Base-by-base conservation (phyloP, 2,329 filamentous ascomycete genomes). In the Tolypocladium sp. region DNA sequence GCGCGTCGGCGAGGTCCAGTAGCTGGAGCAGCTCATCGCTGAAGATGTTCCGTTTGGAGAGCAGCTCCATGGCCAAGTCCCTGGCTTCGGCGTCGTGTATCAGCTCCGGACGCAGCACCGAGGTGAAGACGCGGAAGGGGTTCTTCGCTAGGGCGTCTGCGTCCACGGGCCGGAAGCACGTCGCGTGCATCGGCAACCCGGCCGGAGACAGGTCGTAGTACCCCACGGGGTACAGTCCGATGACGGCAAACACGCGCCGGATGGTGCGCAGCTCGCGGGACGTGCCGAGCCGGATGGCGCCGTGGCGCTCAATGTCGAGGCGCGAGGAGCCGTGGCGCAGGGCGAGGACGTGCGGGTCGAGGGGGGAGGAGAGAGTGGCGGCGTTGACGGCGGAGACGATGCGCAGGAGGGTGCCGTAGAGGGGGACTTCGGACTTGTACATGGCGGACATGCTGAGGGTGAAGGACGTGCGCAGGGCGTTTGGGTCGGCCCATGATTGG, bases 391-490 rank as follows among this genome's bases (percentile, higher is more conserved):
- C 25, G n/a, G 56, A 56, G 27, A 67, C 65, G 20, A 67, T 65
- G 33, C 58, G 53, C 10, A 66, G 55, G 1, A 67, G 56, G 33
- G 60, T 49, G n/a, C 64, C 60, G 57, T 67, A 67, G 4, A 65
- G 61, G 3, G 65, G 64, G 4, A 66, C 65, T 25, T 67, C 64
- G 25, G 58, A 30, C 42, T 63, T 63, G 58, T 67, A 67, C 64
- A 67, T 67, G 59, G 60, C 59, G 25, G 65, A 67, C 63, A 67
- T 62, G 59, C 62, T 61, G 13, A 60, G 52, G 4, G 63, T 62
- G 53, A 65, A 65, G 37, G 55, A 41, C 0, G 63, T 64, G 13
- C 65, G 60, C 4, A 62, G 60, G 57, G 61, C 69, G 67, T 73
- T 49, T 27, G 42, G 42, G n/a, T 44, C 41, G 41, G 41, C 41